These are phyloP conservation scores for Spathaspora hagerdaliae DNA, from an alignment of 805 yeast genomes.

Conservation along the genomic window DNA sequence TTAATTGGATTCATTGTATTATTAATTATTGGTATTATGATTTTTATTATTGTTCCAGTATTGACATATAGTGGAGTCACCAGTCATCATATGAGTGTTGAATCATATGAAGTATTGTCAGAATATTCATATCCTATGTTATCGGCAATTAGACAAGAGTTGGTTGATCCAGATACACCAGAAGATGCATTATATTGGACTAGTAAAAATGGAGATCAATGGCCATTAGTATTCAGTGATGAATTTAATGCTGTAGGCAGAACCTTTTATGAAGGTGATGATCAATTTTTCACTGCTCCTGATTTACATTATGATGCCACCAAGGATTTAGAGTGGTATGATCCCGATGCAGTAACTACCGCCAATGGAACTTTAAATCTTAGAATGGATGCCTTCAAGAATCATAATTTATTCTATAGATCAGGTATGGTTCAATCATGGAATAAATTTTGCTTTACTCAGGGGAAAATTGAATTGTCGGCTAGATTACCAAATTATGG, in stretches of 20 bases:
- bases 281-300: constrained; percentile 39
- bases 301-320: constrained; percentile 39
- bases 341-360: constrained; percentile 40
- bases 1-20: constrained; percentile 57
- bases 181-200: constrained; percentile 19
- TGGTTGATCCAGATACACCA: constrained; percentile 40
- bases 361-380: constrained; percentile 33
- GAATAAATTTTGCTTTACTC: constrained; percentile 37
- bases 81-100: constrained; percentile 15
- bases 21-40: constrained; percentile 55
- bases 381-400: constrained; percentile 36
- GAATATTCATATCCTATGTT: constrained; percentile 34
- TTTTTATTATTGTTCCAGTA: constrained; percentile 79
- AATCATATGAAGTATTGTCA: constrained; percentile 43
- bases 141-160: constrained; percentile 29
- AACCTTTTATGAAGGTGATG: constrained; percentile 39
- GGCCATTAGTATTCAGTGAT: constrained; percentile 36
- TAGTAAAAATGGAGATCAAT: constrained; percentile 22
- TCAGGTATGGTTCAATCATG: constrained; percentile 40
- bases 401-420: constrained; percentile 32
- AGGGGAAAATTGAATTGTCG: constrained; percentile 28
- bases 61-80: constrained; percentile 76
- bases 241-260: constrained; percentile 42
- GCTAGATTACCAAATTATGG: constrained; percentile 36
- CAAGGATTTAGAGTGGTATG: constrained; percentile 42